Base-by-base conservation (phyloP, 768 basidiomycete species). In the Pisolithus microcarpus region DNA sequence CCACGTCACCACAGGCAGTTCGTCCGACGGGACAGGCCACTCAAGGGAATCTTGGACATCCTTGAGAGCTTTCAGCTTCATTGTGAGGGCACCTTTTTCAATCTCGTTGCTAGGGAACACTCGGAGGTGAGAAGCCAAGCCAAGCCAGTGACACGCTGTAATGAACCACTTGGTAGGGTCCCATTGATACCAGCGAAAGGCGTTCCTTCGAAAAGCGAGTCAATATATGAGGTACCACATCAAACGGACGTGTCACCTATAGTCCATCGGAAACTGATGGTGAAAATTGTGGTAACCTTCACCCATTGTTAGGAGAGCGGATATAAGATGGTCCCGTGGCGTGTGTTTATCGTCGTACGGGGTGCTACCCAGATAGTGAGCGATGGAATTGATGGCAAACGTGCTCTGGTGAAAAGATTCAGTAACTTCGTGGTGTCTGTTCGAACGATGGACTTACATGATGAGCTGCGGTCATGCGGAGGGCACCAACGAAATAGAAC, bases 41-140 rank as follows among this genome's bases (percentile, higher is more conserved):
- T 56, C 56, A 51, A 88, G 60, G 3, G 70, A 67, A 52, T 87
- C 84, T 59, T 87, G 84, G 11, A 80, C 62, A 45, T 71, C 65
- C 55, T 84, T 80, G 43, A 93, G 72, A 58, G 75, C 70, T 65
- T 90, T 91, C 54, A 93, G 72, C 66, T 85, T 77, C 91, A 95
- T 93, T 5, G 85, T 80, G 56, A 89, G 73, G 31, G 80, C 78
- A 11, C 91, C 84, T 66, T 92, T 92, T 52, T 76, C 73, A 58
- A 96, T 84, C 66, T 94, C 92, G 68, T 91, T 91, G 63, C 83
- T 82, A 47, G 91, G 90, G 70, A 96, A 96, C 36, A 80, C 75
- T 58, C 85, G 83, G 52, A 96, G 76, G 62, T 92, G 80, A 40
- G 72, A 80, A n/a, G 92, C 92, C 28, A 92, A 69, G 4, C 90